Evolutionary conservation across 1,284 basidiomycete species (phyloP).

Genomic region (Schizophyllum commune): DNA sequence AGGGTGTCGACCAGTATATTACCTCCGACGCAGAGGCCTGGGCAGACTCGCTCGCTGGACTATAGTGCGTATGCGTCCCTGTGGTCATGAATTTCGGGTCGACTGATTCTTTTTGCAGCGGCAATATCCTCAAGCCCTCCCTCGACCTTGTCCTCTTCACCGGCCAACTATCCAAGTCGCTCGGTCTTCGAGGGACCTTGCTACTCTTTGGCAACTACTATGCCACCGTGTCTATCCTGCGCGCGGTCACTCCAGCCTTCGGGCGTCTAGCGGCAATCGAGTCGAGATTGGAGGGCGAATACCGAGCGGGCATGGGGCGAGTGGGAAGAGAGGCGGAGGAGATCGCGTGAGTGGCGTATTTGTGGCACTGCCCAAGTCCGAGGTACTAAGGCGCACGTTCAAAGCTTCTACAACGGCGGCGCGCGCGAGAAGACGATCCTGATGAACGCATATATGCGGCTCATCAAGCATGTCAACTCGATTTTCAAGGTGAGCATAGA

Average conservation of each 20-base stretch:
- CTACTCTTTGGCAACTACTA: constrained; percentile 85
- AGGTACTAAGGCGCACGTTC: too few species aligned
- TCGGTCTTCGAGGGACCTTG: constrained; percentile 76
- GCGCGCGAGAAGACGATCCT: constrained; percentile 80
- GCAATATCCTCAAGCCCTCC: constrained; percentile 83
- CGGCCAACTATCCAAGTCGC: constrained; percentile 79
- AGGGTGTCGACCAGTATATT: constrained; percentile 86
- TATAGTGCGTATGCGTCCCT: constrained; percentile 60
- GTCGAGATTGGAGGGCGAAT: constrained; percentile 84
- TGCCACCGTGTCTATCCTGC: constrained; percentile 75
- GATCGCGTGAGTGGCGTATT: constrained; percentile 72
- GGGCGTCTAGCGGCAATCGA: constrained; percentile 88
- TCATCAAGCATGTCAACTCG: constrained; percentile 86
- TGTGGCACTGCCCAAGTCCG: too few species aligned
- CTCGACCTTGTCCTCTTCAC: constrained; percentile 93
- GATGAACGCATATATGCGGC: constrained; percentile 67
- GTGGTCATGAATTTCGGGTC: too few species aligned
- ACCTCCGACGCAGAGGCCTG: constrained; percentile 91
- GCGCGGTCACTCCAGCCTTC: constrained; percentile 89
- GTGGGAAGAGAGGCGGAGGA: constrained; percentile 92
- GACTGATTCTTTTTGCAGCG: too few species aligned
- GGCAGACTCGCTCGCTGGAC: constrained; percentile 79
- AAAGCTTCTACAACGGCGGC: constrained; percentile 94
- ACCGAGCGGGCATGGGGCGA: constrained; percentile 81
- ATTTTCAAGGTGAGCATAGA: constrained; percentile 73